Percentiles rank a stretch among this genome's conserved stretches.
These are phyloP conservation scores for Phytopythium ostracodes DNA, from an alignment of 352 stramenopile species.

Conservation along the genomic window DNA sequence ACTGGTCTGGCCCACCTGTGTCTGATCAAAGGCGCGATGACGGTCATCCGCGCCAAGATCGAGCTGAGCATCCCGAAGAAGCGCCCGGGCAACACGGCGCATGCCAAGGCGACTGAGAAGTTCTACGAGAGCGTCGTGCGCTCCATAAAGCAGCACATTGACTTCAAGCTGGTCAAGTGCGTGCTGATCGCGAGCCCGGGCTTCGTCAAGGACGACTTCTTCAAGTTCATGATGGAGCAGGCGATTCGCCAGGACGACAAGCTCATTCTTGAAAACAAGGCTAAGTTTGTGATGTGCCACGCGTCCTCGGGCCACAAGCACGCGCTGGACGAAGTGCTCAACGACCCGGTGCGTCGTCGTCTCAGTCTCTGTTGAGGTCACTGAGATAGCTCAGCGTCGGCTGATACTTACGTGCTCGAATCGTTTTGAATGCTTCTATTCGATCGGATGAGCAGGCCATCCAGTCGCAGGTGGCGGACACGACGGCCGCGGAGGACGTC, in stretches of 20 bases:
- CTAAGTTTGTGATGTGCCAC: conserved; percentile 95
- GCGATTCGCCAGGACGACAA: conserved; percentile 93
- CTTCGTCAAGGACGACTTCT: conserved; percentile 98
- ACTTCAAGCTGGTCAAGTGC: conserved; percentile 97
- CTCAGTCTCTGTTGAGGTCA: neutral
- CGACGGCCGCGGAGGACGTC: conserved; percentile 92
- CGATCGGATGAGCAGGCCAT: conserved; percentile 40
- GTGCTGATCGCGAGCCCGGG: conserved; percentile 95
- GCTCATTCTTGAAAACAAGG: conserved; percentile 94
- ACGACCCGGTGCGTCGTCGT: conserved; percentile 55
- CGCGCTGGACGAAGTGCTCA: conserved; percentile 96
- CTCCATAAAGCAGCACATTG: conserved; percentile 94
- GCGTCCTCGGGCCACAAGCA: conserved; percentile 96
- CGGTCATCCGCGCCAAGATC: conserved; percentile 93
- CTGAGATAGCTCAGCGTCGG: neutral
- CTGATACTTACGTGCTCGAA: neutral
- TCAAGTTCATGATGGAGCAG: conserved; percentile 93
- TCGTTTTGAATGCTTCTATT: no score
- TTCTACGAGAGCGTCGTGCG: conserved; percentile 97
- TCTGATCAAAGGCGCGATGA: conserved; percentile 97
- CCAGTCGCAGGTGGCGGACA: conserved; percentile 92
- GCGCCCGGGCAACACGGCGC: conserved; percentile 90
- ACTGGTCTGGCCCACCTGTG: conserved; percentile 95
- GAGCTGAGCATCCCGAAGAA: conserved; percentile 98
- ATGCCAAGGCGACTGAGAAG: conserved; percentile 92